Conservation (phyloP, 2,329 filamentous ascomycete species). For the Endocalyx cinctus region DNA sequence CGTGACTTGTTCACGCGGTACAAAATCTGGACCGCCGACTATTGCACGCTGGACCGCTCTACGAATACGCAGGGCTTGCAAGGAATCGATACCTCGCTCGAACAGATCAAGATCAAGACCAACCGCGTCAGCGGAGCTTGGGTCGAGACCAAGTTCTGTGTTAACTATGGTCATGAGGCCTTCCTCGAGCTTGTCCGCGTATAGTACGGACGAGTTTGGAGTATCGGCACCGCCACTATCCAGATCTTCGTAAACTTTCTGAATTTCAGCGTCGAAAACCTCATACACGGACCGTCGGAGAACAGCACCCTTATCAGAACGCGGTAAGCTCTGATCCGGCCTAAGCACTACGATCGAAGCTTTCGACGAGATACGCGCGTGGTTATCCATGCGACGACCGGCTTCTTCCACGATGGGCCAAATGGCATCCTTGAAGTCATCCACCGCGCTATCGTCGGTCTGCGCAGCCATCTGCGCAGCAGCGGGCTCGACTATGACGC, state of each 20-base stretch:
- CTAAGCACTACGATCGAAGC: not conserved
- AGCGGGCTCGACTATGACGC: too few relatives aligned
- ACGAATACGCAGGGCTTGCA: constrained; percentile 20
- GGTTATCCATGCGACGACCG: constrained; percentile 1
- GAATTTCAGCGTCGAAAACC: constrained; percentile 14
- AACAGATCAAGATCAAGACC: constrained; percentile 28
- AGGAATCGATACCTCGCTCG: constrained; percentile 24
- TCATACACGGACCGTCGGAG: constrained; percentile 5
- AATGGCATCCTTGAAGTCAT: constrained; percentile 1
- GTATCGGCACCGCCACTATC: constrained; percentile 6
- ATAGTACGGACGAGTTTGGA: constrained; percentile 4
- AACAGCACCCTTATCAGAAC: constrained; percentile 1
- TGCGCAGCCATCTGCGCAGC: too few relatives aligned
- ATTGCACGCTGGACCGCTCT: constrained; percentile 10
- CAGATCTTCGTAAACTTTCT: constrained; percentile 14
- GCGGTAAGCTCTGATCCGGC: not conserved
- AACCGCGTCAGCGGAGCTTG: constrained; percentile 4
- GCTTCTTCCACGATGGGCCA: constrained; percentile 1
- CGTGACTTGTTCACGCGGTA: constrained; percentile 7
- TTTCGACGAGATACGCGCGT: not conserved
- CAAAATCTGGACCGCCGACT: constrained; percentile 9
- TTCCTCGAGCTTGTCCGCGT: constrained; percentile 4
- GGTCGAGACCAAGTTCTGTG: constrained; percentile 5
- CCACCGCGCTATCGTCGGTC: too few relatives aligned
- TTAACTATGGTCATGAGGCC: constrained; percentile 11